Conservation (phyloP, 257 asterid genomes). For the Plantago major region DNA sequence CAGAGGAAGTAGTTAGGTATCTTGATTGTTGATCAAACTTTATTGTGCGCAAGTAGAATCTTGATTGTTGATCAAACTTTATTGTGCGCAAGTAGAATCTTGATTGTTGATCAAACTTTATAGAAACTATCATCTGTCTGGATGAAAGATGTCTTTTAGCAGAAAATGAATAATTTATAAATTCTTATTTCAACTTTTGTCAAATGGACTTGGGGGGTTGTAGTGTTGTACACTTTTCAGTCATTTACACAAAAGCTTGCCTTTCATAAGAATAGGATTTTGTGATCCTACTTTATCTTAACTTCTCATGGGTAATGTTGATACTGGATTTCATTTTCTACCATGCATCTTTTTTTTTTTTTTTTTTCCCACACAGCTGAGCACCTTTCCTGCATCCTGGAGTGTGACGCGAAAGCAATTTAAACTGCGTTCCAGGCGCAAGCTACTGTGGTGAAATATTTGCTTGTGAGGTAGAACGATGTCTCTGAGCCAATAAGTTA, state of each 20-base stretch:
- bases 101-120: neutral
- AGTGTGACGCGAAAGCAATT: conserved; percentile 69
- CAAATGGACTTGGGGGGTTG: too few relatives aligned
- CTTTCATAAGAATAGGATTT: neutral
- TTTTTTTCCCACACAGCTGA: conserved; percentile 43
- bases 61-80: neutral
- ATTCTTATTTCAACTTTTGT: too few relatives aligned
- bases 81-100: neutral
- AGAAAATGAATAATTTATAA: too few relatives aligned
- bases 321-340: neutral
- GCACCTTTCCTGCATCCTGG: conserved; percentile 75
- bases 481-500: conserved; percentile 4
- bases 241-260: too few relatives aligned
- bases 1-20: neutral
- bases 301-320: neutral
- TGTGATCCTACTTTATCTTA: neutral
- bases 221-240: too few relatives aligned
- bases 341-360: conserved; percentile 6
- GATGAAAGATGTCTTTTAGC: too few relatives aligned
- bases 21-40: neutral
- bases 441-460: conserved; percentile 48
- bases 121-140: neutral
- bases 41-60: neutral
- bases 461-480: neutral
- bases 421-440: conserved; percentile 52